Evolutionary conservation across 2,329 filamentous ascomycete species (phyloP).

Genomic region (Seiridium cupressi): DNA sequence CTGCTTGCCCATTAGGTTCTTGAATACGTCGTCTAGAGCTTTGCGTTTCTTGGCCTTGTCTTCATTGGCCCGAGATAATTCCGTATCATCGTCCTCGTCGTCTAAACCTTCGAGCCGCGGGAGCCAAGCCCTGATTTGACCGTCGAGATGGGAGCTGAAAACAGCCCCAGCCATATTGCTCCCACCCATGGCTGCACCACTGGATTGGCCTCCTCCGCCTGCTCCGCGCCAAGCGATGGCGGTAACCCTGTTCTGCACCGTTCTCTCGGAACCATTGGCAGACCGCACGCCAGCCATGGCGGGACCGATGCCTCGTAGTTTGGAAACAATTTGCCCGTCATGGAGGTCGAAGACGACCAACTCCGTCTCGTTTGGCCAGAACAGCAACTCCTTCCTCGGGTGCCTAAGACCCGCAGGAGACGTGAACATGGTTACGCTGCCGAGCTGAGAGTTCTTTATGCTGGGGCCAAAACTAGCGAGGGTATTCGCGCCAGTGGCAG

Average conservation of each 20-base stretch:
- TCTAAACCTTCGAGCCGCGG: constrained; percentile 55
- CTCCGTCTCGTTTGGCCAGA: constrained; percentile 80
- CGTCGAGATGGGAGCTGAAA: constrained; percentile 82
- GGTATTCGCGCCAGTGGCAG: constrained; percentile 77
- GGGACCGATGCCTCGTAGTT: constrained; percentile 65
- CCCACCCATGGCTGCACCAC: constrained; percentile 60
- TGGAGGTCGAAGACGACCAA: constrained; percentile 79
- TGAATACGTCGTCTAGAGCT: constrained; percentile 76
- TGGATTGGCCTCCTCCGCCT: constrained; percentile 56
- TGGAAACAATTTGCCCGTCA: constrained; percentile 70
- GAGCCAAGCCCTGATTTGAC: constrained; percentile 78
- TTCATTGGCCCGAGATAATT: constrained; percentile 34
- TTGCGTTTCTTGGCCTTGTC: constrained; percentile 69
- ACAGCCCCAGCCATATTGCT: constrained; percentile 53
- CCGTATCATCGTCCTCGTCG: constrained; percentile 46
- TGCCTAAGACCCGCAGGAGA: constrained; percentile 59
- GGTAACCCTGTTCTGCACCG: constrained; percentile 67
- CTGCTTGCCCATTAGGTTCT: constrained; percentile 69
- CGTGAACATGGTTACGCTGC: constrained; percentile 59
- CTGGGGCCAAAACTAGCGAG: constrained; percentile 83
- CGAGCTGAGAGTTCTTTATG: constrained; percentile 69
- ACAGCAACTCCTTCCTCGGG: constrained; percentile 62
- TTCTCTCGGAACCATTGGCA: constrained; percentile 49
- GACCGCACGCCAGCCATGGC: constrained; percentile 42
- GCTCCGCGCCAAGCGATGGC: constrained; percentile 69